A percentile compares a stretch with the other conserved stretches of the same genome.
Evolutionary conservation across 345 rosid species (phyloP).

Genomic region (Hypericum androsaemum): DNA sequence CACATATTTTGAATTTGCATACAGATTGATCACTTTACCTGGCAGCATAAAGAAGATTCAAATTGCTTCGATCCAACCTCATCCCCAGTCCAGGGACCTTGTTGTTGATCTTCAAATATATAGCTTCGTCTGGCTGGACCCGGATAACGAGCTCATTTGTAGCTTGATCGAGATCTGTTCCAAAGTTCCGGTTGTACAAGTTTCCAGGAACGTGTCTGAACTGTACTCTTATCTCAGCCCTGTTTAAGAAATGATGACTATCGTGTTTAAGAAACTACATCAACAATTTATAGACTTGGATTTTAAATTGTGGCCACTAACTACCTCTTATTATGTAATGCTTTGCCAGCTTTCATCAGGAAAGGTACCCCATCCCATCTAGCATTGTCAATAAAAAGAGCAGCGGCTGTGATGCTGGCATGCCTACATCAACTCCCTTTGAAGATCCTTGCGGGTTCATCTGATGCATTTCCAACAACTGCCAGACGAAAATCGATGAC

Average conservation of each 20-base stretch:
- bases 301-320: constrained; percentile 7
- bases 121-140: constrained; percentile 97
- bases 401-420: no score
- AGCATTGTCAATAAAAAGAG: constrained; percentile 87
- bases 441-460: no score
- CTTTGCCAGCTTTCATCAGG: constrained; percentile 97
- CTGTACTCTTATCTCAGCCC: constrained; percentile 98
- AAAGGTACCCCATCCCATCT: constrained; percentile 99
- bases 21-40: constrained; percentile 34
- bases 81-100: constrained; percentile 98
- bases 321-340: constrained; percentile 71
- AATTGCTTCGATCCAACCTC: constrained; percentile 83
- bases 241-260: constrained; percentile 19
- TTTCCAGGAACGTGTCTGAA: constrained; percentile 98
- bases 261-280: constrained; percentile 1
- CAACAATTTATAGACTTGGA: not conserved
- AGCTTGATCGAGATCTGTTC: constrained; percentile 73
- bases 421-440: no score
- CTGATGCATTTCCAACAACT: no score
- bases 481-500: no score
- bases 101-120: constrained; percentile 89
- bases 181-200: constrained; percentile 63
- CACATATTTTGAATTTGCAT: no score
- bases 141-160: constrained; percentile 95
- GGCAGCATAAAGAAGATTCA: constrained; percentile 85